Evolutionary conservation across 768 basidiomycete species (phyloP), one percentile per base, ranked within the genome.

Genomic region (Daedaleopsis nitida): DNA sequence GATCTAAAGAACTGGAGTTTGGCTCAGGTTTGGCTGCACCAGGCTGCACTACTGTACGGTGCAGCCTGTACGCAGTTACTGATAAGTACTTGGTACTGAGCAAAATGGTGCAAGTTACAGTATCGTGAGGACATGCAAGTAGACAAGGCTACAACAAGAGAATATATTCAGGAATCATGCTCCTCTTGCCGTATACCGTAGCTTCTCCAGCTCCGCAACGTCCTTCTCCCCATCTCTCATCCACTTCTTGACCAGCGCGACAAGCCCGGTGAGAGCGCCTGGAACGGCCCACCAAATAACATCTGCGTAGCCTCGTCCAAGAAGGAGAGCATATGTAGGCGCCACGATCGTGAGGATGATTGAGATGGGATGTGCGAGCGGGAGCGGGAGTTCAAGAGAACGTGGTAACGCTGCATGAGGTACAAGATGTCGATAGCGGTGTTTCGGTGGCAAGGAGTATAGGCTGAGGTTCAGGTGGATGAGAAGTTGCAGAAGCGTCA

Each of bases 171-270:
- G 5, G 24, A 57, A 27, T 57, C 55, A 72, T 16, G 69, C 71
- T 1, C 71, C 69, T 12, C 60, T 63, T 12, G 71, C 71, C 12
- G 58, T 59, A 43, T 72, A 72, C 1, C 68, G 66, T 43, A 72
- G 48, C 12, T 39, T 57, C 55, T 72, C 69, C 49, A 72, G 50
- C 37, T 63, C 50, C 13, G 48, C 52, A 14, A 72, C 59, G 6
- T 62, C 62, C 55, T 68, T 62, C 48, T 60, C 65, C 17, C 59
- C 66, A 14, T 69, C 59, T 32, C 24, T 32, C 12, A 64, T 57
- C 71, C 69, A 69, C 21, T 53, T 55, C 42, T 60, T 52, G 7
- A 63, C 58, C 21, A 47, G 34, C 38, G 57, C 64, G 8, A 72
- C 63, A 17, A 69, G 37, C 38, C 37, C 45, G 5, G 63, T 62